Percentiles rank a stretch among this genome's conserved stretches.
phyloP scores from a whole-genome alignment of 371 early-diverging fungal genomes.

The Apophysomyces sp. region DNA sequence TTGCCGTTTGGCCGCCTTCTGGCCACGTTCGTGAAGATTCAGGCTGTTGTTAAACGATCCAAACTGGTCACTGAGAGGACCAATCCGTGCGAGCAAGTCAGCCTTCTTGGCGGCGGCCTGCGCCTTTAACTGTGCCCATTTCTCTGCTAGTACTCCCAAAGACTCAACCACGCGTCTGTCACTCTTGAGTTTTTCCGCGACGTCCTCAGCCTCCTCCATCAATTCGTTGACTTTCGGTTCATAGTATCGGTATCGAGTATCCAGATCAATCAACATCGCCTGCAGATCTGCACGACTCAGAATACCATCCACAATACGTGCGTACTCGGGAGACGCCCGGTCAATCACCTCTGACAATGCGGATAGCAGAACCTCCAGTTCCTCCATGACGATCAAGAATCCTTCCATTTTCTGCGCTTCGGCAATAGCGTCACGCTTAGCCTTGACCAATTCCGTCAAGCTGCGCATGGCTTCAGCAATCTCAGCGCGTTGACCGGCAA shows the following conservation, averaged over 20 bases:
- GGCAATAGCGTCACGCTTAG: conserved; percentile 39
- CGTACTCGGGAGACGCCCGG: conserved; percentile 34
- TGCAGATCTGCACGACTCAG: conserved; percentile 53
- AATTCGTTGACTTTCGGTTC: conserved; percentile 53
- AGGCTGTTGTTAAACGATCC: conserved; percentile 12
- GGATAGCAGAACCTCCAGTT: conserved; percentile 43
- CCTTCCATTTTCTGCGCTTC: conserved; percentile 44
- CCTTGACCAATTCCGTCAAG: conserved; percentile 32
- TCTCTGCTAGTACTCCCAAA: conserved; percentile 35
- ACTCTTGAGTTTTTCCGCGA: conserved; percentile 37
- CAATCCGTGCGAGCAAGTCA: conserved; percentile 37
- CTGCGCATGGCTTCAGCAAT: conserved; percentile 39
- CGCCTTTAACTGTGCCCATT: conserved; percentile 51
- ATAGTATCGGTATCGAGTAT: conserved; percentile 54
- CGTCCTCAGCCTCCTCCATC: conserved; percentile 42
- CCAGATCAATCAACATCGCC: conserved; percentile 54
- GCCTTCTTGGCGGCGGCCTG: conserved; percentile 48
- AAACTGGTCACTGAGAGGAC: conserved; percentile 27
- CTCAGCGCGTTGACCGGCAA: conserved; percentile 39
- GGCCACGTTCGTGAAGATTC: conserved; percentile 18
- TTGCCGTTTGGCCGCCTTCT: conserved; percentile 18
- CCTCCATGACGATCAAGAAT: conserved; percentile 47
- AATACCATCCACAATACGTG: conserved; percentile 28
- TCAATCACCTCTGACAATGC: conserved; percentile 49
- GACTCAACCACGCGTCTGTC: conserved; percentile 53